These are phyloP conservation scores for Monosporozyma aerobia DNA, from an alignment of 805 yeast species.

Conservation along the genomic window DNA sequence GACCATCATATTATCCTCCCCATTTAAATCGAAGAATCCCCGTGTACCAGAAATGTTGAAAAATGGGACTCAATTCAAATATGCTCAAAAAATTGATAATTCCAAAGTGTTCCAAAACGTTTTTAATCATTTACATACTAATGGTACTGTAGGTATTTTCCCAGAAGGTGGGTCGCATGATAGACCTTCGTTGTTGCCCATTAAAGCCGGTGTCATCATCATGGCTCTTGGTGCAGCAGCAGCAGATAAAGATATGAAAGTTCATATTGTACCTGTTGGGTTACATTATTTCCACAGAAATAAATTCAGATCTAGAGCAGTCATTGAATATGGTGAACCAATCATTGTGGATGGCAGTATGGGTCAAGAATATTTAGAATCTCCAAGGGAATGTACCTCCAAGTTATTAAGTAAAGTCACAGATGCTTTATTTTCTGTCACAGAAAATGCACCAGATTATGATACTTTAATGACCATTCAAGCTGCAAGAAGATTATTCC, in stretches of 20 bases:
- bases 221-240: slow-evolving; percentile 95
- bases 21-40: slow-evolving; percentile 49
- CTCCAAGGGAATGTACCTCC: slow-evolving; percentile 67
- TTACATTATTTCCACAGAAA: slow-evolving; percentile 93
- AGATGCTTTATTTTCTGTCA: slow-evolving; percentile 71
- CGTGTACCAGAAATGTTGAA: slow-evolving; percentile 36
- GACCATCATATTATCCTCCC: slow-evolving; percentile 55
- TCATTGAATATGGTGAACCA: slow-evolving; percentile 85
- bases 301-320: slow-evolving; percentile 89
- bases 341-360: slow-evolving; percentile 54
- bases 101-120: slow-evolving; percentile 72
- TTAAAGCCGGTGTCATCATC: slow-evolving; percentile 95
- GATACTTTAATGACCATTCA: slow-evolving; percentile 92
- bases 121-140: slow-evolving; percentile 67
- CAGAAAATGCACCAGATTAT: slow-evolving; percentile 88
- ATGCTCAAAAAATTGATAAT: slow-evolving; percentile 79
- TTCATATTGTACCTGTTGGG: slow-evolving; percentile 88
- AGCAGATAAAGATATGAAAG: slow-evolving; percentile 60
- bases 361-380: slow-evolving; percentile 54
- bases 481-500: slow-evolving; percentile 80
- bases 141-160: slow-evolving; percentile 81
- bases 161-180: slow-evolving; percentile 99
- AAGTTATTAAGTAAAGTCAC: slow-evolving; percentile 63
- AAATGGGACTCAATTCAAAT: slow-evolving; percentile 56
- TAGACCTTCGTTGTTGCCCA: slow-evolving; percentile 79